Conservation (phyloP, 352 stramenopile genomes). For the Hyaloperonospora arabidopsidis region DNA sequence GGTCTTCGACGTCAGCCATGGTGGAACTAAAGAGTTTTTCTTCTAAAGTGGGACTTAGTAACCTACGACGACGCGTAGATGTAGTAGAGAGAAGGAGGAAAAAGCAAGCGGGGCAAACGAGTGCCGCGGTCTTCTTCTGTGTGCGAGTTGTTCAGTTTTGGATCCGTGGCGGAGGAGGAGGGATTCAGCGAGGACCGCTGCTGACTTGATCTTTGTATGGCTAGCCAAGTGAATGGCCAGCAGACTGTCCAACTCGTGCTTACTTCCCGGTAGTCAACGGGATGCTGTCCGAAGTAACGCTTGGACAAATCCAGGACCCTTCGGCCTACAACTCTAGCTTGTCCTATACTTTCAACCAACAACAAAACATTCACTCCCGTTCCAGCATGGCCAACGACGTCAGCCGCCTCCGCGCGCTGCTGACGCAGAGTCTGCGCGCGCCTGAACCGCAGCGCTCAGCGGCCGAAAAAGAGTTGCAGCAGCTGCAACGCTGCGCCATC, state of each 20-base stretch:
- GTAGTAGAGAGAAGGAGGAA: conserved; percentile 15
- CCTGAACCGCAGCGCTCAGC: conserved; percentile 31
- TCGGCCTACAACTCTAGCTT: background rate
- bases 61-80: conserved; percentile 23
- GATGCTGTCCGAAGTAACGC: background rate
- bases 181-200: conserved; percentile 8
- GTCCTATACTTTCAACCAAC: background rate
- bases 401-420: conserved; percentile 39
- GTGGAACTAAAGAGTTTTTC: conserved; percentile 16
- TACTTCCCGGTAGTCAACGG: conserved; percentile 9
- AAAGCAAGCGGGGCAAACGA: conserved; percentile 18
- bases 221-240: conserved; percentile 44
- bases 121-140: conserved; percentile 34
- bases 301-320: background rate
- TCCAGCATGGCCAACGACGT: conserved; percentile 20
- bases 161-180: conserved; percentile 24
- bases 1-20: conserved; percentile 79
- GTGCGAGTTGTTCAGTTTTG: conserved; percentile 34
- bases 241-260: conserved; percentile 16
- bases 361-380: conserved; percentile 2
- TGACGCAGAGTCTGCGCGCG: conserved; percentile 38
- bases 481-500: conserved; percentile 35
- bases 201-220: conserved; percentile 72
- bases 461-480: conserved; percentile 51
- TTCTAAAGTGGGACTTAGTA: too few relatives aligned